Percentiles rank a stretch among this genome's conserved stretches.
These are phyloP conservation scores for Blastosporella zonata DNA, from an alignment of 1,284 basidiomycete species.

Conservation along the genomic window DNA sequence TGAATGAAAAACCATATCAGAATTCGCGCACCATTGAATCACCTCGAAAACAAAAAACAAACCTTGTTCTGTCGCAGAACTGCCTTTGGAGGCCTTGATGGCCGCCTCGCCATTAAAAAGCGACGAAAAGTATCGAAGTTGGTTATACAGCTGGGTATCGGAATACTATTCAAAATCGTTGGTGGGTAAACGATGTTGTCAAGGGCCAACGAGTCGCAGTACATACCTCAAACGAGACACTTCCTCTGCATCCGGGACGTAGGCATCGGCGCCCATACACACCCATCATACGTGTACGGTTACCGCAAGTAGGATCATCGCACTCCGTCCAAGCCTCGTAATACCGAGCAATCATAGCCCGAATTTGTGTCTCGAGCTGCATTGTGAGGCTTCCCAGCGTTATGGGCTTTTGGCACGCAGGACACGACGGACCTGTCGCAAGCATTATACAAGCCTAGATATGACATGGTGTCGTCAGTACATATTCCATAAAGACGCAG, in stretches of 20 bases:
- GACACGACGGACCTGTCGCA: conserved; percentile 52
- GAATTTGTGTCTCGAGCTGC: conserved; percentile 87
- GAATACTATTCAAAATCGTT: conserved; percentile 63
- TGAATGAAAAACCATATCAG: conserved; percentile 25
- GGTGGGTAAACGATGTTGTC: neutral
- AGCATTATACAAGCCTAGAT: conserved; percentile 45
- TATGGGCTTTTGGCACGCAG: conserved; percentile 59
- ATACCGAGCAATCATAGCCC: conserved; percentile 75
- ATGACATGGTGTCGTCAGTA: neutral
- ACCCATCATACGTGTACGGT: conserved; percentile 86
- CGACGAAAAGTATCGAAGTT: conserved; percentile 77
- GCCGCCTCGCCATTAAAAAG: conserved; percentile 78
- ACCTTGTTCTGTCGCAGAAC: conserved; percentile 43
- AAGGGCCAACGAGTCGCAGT: neutral
- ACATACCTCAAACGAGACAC: conserved; percentile 73
- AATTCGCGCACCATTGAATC: neutral
- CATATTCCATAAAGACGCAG: no score
- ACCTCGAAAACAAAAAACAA: conserved; percentile 26
- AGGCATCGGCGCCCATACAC: conserved; percentile 88
- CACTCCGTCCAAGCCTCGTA: conserved; percentile 91
- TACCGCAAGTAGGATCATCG: conserved; percentile 81
- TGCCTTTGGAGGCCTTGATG: conserved; percentile 46
- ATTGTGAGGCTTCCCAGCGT: conserved; percentile 64
- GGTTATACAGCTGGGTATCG: conserved; percentile 82
- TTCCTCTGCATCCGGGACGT: conserved; percentile 63